A percentile compares a stretch with the other conserved stretches of the same genome.
phyloP scores from a whole-genome alignment of 2,329 filamentous ascomycete genomes.

The Penicillium sp. region DNA sequence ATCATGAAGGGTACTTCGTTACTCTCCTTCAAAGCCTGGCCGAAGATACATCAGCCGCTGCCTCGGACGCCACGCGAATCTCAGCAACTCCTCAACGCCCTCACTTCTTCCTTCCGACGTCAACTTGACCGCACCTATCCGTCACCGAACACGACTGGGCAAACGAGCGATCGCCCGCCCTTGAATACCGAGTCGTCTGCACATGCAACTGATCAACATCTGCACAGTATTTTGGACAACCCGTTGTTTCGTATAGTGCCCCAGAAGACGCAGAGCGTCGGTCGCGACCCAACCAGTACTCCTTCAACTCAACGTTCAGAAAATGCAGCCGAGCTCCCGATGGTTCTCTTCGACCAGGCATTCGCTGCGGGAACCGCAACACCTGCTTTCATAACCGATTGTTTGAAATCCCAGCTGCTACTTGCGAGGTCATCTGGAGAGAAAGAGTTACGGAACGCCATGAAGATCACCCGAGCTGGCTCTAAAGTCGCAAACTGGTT shows the following conservation, averaged over 20 bases:
- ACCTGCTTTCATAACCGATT: conserved; percentile 18
- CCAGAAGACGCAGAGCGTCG: conserved; percentile 16
- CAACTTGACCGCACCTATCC: conserved; percentile 57
- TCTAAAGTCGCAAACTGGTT: conserved; percentile 37
- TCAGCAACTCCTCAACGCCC: conserved; percentile 52
- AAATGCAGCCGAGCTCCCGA: conserved; percentile 27
- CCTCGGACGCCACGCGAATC: conserved; percentile 54
- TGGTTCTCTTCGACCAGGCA: conserved; percentile 34
- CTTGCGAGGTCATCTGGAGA: conserved; percentile 21
- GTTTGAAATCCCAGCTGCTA: conserved; percentile 30
- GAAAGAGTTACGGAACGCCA: conserved; percentile 19
- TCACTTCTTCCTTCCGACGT: conserved; percentile 58
- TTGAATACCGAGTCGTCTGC: conserved; percentile 24
- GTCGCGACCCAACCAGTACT: conserved; percentile 11
- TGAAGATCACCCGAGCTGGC: conserved; percentile 32
- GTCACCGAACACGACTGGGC: conserved; percentile 16
- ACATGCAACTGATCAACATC: conserved; percentile 34
- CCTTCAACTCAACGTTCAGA: conserved; percentile 14
- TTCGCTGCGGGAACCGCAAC: conserved; percentile 35
- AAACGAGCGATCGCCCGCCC: conserved; percentile 15
- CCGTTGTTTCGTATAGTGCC: conserved; percentile 39
- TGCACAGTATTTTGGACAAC: conserved; percentile 36
- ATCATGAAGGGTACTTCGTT: conserved; percentile 50
- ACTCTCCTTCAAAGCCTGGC: conserved; percentile 45
- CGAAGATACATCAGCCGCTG: conserved; percentile 48